These are phyloP conservation scores for Kuraishia floccosa DNA, from an alignment of 805 yeast genomes.

Conservation along the genomic window DNA sequence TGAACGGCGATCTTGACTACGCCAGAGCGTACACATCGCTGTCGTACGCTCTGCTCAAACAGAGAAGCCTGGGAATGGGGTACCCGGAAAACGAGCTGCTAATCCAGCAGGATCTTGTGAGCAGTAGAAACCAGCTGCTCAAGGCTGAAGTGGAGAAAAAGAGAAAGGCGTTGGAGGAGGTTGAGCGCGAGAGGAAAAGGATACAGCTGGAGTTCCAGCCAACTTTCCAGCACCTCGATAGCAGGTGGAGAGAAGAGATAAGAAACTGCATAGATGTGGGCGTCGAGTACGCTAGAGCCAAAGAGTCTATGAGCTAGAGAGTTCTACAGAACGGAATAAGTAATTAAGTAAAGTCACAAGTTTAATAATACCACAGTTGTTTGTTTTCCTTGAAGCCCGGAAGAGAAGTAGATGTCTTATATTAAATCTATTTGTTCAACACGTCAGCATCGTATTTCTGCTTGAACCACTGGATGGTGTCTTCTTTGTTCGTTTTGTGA, in stretches of 20 bases:
- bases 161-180: conserved; percentile 27
- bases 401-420: conserved; percentile 2
- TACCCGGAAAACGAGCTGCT: conserved; percentile 24
- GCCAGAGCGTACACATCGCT: conserved; percentile 22
- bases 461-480: conserved; percentile 97
- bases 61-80: conserved; percentile 25
- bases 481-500: conserved; percentile 89
- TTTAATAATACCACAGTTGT: too few relatives aligned
- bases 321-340: too few relatives aligned
- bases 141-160: conserved; percentile 22
- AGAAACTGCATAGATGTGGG: conserved; percentile 25
- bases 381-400: too few relatives aligned
- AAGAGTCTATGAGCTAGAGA: conserved; percentile 10
- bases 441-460: conserved; percentile 99
- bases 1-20: conserved; percentile 8
- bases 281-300: conserved; percentile 18
- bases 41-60: conserved; percentile 26
- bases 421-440: conserved; percentile 56
- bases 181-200: conserved; percentile 27
- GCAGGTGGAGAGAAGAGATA: conserved; percentile 40
- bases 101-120: conserved; percentile 20
- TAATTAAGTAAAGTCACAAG: too few relatives aligned
- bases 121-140: conserved; percentile 15
- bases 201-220: conserved; percentile 33
- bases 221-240: conserved; percentile 28